Percentiles rank a stretch among this genome's conserved stretches.
Evolutionary conservation across 1,139 yeast genomes (phyloP).

Genomic region (Hanseniaspora sp.): DNA sequence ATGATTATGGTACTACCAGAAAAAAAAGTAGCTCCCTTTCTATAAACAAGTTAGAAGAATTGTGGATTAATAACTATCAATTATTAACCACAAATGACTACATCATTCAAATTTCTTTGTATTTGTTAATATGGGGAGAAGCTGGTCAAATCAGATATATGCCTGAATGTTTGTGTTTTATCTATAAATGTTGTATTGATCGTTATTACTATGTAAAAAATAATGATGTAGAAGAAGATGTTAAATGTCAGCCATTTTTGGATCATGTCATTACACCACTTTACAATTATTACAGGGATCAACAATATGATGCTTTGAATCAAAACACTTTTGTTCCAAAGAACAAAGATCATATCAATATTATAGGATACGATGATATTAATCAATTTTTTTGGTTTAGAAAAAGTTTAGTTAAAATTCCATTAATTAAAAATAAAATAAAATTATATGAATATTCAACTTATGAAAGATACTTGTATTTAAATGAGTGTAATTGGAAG

Average conservation of each 20-base stretch:
- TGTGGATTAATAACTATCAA: conserved; percentile 43
- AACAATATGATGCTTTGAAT: conserved; percentile 33
- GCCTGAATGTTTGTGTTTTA: conserved; percentile 70
- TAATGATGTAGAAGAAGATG: conserved; percentile 17
- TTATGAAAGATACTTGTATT: conserved; percentile 37
- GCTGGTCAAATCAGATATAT: conserved; percentile 64
- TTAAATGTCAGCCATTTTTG: conserved; percentile 33
- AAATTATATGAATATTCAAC: conserved; percentile 32
- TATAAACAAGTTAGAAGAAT: conserved; percentile 10
- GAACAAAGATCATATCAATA: conserved; percentile 44
- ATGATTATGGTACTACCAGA: conserved; percentile 34
- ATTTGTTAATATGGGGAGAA: conserved; percentile 67
- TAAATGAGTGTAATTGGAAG: conserved; percentile 41
- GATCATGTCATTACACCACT: conserved; percentile 61
- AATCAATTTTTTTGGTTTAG: conserved; percentile 53
- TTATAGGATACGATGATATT: conserved; percentile 54
- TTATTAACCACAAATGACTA: conserved; percentile 40
- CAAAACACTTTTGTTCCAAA: conserved; percentile 35
- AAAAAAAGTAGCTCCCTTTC: conserved; percentile 25
- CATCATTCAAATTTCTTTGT: conserved; percentile 48
- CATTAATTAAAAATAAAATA: conserved; percentile 31
- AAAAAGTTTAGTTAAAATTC: conserved; percentile 39
- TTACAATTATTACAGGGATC: conserved; percentile 46
- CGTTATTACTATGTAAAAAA: conserved; percentile 36
- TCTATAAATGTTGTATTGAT: conserved; percentile 60